Conservation (phyloP, 192 early-diverging fungal species). For the Coemansia asiatica region DNA sequence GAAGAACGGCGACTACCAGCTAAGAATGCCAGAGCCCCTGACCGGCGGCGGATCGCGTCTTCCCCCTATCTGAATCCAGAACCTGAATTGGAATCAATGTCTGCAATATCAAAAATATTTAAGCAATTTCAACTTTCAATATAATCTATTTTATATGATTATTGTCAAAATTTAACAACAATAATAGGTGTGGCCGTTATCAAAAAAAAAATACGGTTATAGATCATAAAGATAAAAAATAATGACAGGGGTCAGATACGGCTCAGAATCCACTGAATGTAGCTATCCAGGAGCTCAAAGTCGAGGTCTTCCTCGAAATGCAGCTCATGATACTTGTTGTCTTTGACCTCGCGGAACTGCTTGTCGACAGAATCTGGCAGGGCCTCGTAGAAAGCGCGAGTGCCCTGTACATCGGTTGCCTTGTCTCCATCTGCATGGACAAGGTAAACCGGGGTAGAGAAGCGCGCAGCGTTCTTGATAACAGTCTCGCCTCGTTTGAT, state of each 20-base stretch:
- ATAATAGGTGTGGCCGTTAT: no score
- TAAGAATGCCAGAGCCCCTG: constrained; percentile 86
- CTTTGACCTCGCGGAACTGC: constrained; percentile 37
- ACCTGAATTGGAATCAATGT: no score
- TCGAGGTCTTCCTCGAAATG: constrained; percentile 47
- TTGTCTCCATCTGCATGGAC: constrained; percentile 48
- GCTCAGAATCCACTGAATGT: constrained; percentile 45
- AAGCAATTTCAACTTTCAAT: no score
- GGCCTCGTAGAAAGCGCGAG: constrained; percentile 24
- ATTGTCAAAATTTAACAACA: no score
- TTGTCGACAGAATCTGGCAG: constrained; percentile 51
- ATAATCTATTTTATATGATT: no score
- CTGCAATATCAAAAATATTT: background rate
- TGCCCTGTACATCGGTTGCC: constrained; percentile 38
- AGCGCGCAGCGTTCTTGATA: constrained; percentile 16
- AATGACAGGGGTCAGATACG: no score
- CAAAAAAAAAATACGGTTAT: no score
- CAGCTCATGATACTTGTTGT: constrained; percentile 48
- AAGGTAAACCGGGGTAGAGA: constrained; percentile 45
- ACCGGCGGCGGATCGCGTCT: constrained; percentile 65
- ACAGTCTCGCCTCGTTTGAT: constrained; percentile 25
- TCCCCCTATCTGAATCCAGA: constrained; percentile 68
- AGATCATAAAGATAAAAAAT: no score
- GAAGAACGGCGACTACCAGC: constrained; percentile 91
- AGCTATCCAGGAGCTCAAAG: constrained; percentile 28